Base-by-base conservation (phyloP, 2,329 filamentous ascomycete species). In the Thelonectria olida region DNA sequence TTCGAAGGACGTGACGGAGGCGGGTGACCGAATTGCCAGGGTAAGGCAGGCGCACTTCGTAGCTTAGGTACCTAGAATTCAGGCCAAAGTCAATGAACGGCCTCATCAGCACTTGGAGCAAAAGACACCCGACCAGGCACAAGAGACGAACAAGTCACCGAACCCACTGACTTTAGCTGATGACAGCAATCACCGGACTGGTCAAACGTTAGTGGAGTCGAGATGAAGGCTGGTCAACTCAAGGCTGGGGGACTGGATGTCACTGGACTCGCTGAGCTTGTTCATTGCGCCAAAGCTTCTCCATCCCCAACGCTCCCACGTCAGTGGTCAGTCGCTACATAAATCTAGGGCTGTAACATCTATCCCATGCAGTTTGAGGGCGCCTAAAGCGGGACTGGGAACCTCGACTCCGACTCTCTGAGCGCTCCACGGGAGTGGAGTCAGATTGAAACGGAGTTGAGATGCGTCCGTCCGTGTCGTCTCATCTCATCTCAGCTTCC, bases 401-500 rank as follows among this genome's bases (percentile, higher is more conserved):
- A 15, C 13, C 20, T 31, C 45, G 34, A 48, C 41, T 23, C 23
- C 15, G 36, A 36, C 41, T 36, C 23, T 36, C 52, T 27, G 39
- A 41, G 44, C n/a, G 22, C 31, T 38, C 34, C 12, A 28, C 15
- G 13, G 25, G 39, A 38, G 44, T 12, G 23, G 27, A 7, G 42
- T 20, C 20, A 51, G 45, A 44, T 45, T 34, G 36, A 45, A 25
- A 27, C 23, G 25, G 31, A 41, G 38, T 34, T 25, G 38, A 25
- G 39, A 51, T 54, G 51, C 45, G 45, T 47, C 55, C 25, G 31
- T 34, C n/a, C n/a, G n/a, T n/a, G n/a, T n/a, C n/a, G n/a, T n/a
- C n/a, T n/a, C 36, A 28, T 54, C 58, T 56, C 58, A 61, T 55
- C 58, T 51, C 58, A 45, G 38, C 44, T 42, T 55, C 19, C 19